These are phyloP conservation scores for Chlamydomonas schloesseri DNA, from an alignment of 139 green algal genomes.

Conservation along the genomic window DNA sequence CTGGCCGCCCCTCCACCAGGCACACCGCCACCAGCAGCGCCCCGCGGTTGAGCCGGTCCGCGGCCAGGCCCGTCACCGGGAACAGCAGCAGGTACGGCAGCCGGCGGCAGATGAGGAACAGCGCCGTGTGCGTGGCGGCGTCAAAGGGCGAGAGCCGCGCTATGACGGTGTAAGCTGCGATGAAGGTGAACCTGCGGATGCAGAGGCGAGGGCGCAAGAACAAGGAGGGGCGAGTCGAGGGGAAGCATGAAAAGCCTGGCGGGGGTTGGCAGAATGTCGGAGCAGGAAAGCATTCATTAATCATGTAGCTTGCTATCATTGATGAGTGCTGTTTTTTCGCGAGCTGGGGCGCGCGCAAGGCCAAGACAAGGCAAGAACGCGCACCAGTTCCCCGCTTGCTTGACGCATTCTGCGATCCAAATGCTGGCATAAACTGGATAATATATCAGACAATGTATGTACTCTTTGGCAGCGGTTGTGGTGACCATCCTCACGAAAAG, in stretches of 20 bases:
- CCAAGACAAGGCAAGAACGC: too few species aligned
- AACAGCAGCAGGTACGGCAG: constrained; percentile 40
- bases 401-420: not conserved
- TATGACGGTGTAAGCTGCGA: constrained; percentile 16
- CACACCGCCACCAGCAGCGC: not conserved
- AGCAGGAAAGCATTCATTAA: too few species aligned
- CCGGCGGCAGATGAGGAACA: constrained; percentile 38
- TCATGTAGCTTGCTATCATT: too few species aligned
- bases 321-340: too few species aligned
- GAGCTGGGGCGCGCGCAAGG: too few species aligned
- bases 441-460: too few species aligned
- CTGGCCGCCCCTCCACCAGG: constrained; percentile 16
- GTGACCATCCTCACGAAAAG: too few species aligned
- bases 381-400: not conserved
- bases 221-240: too few species aligned
- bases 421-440: not conserved
- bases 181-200: constrained; percentile 39
- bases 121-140: constrained; percentile 12
- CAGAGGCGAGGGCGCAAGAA: too few species aligned
- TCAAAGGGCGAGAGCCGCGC: not conserved
- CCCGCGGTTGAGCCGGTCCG: constrained; percentile 26
- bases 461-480: too few species aligned
- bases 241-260: too few species aligned
- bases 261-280: too few species aligned
- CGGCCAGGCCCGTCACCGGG: constrained; percentile 22